Evolutionary conservation across 441 rosid species (phyloP).

Genomic region (Croton laevigatus): DNA sequence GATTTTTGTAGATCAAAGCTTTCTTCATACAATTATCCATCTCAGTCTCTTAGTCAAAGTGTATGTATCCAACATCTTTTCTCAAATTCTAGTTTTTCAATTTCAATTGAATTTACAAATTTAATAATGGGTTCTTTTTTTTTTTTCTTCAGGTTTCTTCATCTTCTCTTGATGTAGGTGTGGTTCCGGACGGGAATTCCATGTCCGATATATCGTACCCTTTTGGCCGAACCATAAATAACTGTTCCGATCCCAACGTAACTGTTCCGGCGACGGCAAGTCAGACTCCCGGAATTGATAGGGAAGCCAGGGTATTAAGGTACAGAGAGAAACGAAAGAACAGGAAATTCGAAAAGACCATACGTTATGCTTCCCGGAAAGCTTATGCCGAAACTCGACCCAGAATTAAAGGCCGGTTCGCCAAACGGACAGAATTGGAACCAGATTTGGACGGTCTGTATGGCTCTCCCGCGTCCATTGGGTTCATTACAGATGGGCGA

Average conservation of each 20-base stretch:
- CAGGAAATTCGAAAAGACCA: conserved; percentile 91
- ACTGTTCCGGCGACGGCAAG: conserved; percentile 26
- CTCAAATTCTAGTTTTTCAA: neutral
- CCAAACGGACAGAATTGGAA: conserved; percentile 59
- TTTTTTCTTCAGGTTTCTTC: conserved; percentile 63
- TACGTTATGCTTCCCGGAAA: conserved; percentile 89
- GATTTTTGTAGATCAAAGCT: conserved; percentile 74
- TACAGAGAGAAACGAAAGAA: conserved; percentile 96
- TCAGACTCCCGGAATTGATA: conserved; percentile 51
- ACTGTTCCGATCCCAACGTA: conserved; percentile 29
- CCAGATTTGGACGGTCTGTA: conserved; percentile 39
- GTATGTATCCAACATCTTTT: conserved; percentile 30
- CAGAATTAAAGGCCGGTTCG: conserved; percentile 90
- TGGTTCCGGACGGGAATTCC: conserved; percentile 79
- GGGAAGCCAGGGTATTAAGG: conserved; percentile 89
- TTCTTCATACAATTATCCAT: conserved; percentile 45
- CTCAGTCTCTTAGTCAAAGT: conserved; percentile 60
- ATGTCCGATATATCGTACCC: conserved; percentile 55
- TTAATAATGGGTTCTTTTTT: too few species aligned
- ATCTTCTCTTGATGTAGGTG: conserved; percentile 77
- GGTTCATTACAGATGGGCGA: conserved; percentile 34
- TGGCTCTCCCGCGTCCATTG: conserved; percentile 22
- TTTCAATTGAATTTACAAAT: too few species aligned
- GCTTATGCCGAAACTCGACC: conserved; percentile 97
- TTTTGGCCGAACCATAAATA: conserved; percentile 28